These are phyloP conservation scores for Sphagnum fallax DNA, from an alignment of 228 moss, liverwort and hornwort genomes.

Conservation along the genomic window DNA sequence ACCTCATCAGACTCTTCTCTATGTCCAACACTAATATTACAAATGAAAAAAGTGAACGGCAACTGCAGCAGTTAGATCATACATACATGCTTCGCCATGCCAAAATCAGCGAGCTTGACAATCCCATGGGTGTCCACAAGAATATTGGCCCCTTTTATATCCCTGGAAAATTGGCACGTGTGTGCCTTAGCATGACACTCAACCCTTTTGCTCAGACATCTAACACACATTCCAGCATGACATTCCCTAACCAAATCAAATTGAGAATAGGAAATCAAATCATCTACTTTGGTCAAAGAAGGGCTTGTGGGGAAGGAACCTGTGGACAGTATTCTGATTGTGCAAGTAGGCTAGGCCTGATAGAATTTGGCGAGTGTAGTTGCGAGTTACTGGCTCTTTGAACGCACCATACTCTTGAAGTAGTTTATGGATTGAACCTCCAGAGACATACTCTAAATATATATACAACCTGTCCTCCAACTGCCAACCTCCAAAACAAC, in stretches of 20 bases:
- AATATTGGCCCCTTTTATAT: conserved; percentile 98
- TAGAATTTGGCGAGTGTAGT: conserved; percentile 93
- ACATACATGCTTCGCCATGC: conserved; percentile 99
- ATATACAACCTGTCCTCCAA: conserved; percentile 99
- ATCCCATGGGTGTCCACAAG: conserved; percentile 92
- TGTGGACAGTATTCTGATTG: conserved; percentile 93
- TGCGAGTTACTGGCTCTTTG: conserved; percentile 93
- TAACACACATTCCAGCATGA: no score
- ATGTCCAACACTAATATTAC: not conserved
- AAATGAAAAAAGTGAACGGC: no score
- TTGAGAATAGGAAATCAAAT: not conserved
- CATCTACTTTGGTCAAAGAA: no score
- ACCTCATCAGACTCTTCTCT: not conserved
- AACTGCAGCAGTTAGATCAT: no score
- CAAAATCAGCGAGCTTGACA: conserved; percentile 98
- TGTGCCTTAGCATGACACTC: not conserved
- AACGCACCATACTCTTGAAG: conserved; percentile 97
- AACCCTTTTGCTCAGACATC: no score
- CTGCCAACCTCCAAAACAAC: conserved; percentile 34
- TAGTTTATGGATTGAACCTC: conserved; percentile 98
- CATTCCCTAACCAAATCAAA: not conserved
- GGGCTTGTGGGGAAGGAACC: conserved; percentile 25
- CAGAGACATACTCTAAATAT: conserved; percentile 98
- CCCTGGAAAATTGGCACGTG: conserved; percentile 37
- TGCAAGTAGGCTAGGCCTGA: conserved; percentile 87